A percentile compares a stretch with the other conserved stretches of the same genome.
Conservation (phyloP, 1,284 basidiomycete genomes). For the Trichosporon sp. region DNA sequence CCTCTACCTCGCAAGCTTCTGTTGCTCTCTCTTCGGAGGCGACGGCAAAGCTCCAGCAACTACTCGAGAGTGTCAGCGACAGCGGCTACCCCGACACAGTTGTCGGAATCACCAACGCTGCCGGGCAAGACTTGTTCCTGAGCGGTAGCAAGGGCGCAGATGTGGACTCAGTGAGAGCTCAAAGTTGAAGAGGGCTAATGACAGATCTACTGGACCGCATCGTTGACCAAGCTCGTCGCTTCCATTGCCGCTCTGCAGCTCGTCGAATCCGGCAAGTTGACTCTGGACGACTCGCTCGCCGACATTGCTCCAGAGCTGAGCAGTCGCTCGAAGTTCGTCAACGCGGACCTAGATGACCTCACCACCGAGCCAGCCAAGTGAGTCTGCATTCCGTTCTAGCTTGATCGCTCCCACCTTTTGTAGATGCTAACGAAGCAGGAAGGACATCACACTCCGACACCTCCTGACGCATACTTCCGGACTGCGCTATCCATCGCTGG, state of each 20-base stretch:
- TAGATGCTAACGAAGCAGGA: neutral
- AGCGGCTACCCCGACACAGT: neutral
- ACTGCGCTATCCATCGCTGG: slow-evolving; percentile 15
- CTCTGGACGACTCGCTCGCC: slow-evolving; percentile 22
- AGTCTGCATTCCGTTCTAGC: neutral
- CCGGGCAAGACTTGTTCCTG: neutral
- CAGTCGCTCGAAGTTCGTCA: neutral
- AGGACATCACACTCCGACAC: slow-evolving; percentile 7
- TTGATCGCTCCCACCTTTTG: too few relatives aligned
- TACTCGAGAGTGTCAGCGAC: neutral
- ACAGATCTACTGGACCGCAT: slow-evolving; percentile 23
- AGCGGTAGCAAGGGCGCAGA: neutral
- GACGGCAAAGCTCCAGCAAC: neutral
- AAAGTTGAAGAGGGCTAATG: neutral
- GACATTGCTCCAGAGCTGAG: slow-evolving; percentile 21
- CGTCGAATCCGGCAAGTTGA: slow-evolving; percentile 28
- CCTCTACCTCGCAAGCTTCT: too few relatives aligned
- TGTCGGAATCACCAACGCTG: neutral
- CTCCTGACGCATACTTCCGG: slow-evolving; percentile 15
- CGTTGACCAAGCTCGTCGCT: slow-evolving; percentile 13
- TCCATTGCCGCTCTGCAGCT: slow-evolving; percentile 23
- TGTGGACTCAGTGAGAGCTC: neutral
- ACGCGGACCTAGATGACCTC: neutral
- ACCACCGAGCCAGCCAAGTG: neutral
- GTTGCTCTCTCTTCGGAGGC: neutral